These are phyloP conservation scores for Hanseniaspora valbyensis DNA, from an alignment of 805 yeast genomes.

Conservation along the genomic window DNA sequence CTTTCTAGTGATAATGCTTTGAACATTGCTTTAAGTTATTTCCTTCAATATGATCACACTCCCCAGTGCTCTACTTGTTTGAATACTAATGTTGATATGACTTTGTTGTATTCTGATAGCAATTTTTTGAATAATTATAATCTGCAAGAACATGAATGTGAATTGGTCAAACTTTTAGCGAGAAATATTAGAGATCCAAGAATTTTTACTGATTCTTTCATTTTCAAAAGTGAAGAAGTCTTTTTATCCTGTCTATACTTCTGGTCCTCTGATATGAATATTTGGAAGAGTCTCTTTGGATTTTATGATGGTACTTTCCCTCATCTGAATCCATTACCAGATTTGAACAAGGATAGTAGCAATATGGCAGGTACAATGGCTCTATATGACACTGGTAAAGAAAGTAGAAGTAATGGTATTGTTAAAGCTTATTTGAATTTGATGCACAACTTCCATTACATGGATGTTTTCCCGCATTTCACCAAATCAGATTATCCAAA, in stretches of 20 bases:
- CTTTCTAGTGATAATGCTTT: too few relatives aligned
- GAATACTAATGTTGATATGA: background rate
- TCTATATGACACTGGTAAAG: constrained; percentile 10
- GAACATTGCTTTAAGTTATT: constrained; percentile 11
- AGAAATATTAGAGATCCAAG: background rate
- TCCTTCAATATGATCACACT: constrained; percentile 12
- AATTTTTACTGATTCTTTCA: constrained; percentile 1
- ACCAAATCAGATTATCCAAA: background rate
- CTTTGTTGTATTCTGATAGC: background rate
- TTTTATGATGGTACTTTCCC: constrained; percentile 12
- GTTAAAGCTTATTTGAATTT: constrained; percentile 5
- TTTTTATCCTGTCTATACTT: constrained; percentile 10
- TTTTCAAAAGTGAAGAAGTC: background rate
- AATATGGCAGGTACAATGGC: background rate
- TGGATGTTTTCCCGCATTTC: constrained; percentile 6
- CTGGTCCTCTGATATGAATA: constrained; percentile 14
- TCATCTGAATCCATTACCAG: background rate
- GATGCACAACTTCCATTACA: constrained; percentile 3
- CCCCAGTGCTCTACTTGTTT: background rate
- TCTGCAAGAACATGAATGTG: background rate
- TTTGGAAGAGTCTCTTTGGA: constrained; percentile 13
- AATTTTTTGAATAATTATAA: background rate
- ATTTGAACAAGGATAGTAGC: background rate
- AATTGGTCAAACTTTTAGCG: background rate
- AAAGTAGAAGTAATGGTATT: constrained; percentile 9